Conservation (phyloP, 192 early-diverging fungal genomes). For the Podila clonocystis region DNA sequence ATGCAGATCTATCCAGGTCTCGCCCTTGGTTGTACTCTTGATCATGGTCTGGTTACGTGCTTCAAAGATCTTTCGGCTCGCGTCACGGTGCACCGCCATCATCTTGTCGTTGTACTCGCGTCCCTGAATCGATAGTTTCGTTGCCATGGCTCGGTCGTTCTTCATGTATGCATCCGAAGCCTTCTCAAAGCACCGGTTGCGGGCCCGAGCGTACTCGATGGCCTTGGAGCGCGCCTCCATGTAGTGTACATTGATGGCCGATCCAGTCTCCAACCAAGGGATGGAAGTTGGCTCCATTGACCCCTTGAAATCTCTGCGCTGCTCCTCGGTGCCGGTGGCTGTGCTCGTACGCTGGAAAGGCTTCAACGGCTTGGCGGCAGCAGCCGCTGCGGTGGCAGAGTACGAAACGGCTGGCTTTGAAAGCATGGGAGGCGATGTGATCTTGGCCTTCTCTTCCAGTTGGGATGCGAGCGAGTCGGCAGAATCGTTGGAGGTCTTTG, state of each 20-base stretch:
- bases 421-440: slow-evolving; percentile 17
- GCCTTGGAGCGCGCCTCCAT: slow-evolving; percentile 55
- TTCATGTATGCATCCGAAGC: slow-evolving; percentile 56
- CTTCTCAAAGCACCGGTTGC: slow-evolving; percentile 59
- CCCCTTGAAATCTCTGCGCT: slow-evolving; percentile 11
- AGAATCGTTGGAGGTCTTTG: neutral
- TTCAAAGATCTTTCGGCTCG: slow-evolving; percentile 59
- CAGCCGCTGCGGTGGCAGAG: slow-evolving; percentile 47
- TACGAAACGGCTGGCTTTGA: slow-evolving; percentile 16
- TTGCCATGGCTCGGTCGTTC: slow-evolving; percentile 56
- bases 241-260: slow-evolving; percentile 47
- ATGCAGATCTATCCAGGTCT: slow-evolving; percentile 63
- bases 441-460: slow-evolving; percentile 39
- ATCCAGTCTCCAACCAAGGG: slow-evolving; percentile 63
- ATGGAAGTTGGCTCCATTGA: slow-evolving; percentile 31
- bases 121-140: slow-evolving; percentile 53
- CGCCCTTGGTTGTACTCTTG: slow-evolving; percentile 25
- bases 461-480: slow-evolving; percentile 12
- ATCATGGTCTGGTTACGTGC: slow-evolving; percentile 45
- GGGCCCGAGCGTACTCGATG: slow-evolving; percentile 54
- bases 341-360: slow-evolving; percentile 14
- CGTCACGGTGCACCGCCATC: slow-evolving; percentile 57
- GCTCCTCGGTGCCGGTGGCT: slow-evolving; percentile 1
- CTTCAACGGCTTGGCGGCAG: slow-evolving; percentile 48
- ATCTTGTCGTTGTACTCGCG: slow-evolving; percentile 58